Base-by-base conservation (phyloP, 2,329 filamentous ascomycete genomes). In the Colletotrichum nymphaeae region DNA sequence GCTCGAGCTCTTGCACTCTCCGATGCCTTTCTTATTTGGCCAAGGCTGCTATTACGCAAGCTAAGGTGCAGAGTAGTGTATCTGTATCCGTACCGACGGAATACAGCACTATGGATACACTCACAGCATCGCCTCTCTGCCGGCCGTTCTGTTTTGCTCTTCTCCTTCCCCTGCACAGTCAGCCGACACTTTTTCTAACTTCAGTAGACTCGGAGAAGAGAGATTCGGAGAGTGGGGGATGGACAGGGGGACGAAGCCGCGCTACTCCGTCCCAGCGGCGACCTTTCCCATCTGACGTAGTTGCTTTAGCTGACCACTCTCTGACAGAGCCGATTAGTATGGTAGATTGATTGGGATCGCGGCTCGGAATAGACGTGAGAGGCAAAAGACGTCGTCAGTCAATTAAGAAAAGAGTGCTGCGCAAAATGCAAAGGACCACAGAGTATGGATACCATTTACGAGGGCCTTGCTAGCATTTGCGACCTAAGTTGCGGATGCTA, bases 141-240 rank as follows among this genome's bases (percentile, higher is more conserved):
- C 22, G n/a, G 12, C 24, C 19, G 32, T 14, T 30, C 57, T 49
- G 16, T 28, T 16, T 26, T 46, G 37, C 14, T 67, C 12, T 24
- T 58, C 19, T n/a, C 67, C 19, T 24, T 58, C 46, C 59, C 53
- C 58, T 69, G 59, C 59, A 60, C 14, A 59, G 66, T 60, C 53
- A 70, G 66, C 67, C 59, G 55, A 64, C 70, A 28, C 66, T 59
- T n/a, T 46, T 60, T 60, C 59, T 24, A 55, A 63, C 53, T 64
- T 55, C 59, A 70, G 66, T 65, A 70, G 59, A 64, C 67, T 65
- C 70, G 70, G 66, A 55, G 46, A 32, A 65, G 52, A 52, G 37
- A 70, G 59, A 70, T 55, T 69, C 53, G 53, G 70, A 64, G 70
- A 70, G 70, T 70, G 70, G 67, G 70, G 70, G 60, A 70, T 52